Base-by-base conservation (phyloP, 2,329 filamentous ascomycete genomes). In the Aspergillus unguis region DNA sequence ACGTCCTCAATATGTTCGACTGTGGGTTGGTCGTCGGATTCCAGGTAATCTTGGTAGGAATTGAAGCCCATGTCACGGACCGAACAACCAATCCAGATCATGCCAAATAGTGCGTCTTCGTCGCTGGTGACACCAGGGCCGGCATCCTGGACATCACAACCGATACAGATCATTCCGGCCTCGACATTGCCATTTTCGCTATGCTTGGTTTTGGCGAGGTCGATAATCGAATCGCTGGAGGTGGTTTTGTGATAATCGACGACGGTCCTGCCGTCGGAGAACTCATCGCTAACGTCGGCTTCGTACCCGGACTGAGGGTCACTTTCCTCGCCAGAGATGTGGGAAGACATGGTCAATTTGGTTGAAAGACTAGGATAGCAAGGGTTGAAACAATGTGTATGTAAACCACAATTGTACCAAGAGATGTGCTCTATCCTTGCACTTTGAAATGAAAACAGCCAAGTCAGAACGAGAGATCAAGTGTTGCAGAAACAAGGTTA, bases 1-100 rank as follows among this genome's bases (percentile, higher is more conserved):
- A 51, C n/a, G 33, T 51, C 23, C 28, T 51, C 49, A n/a, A 51
- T 36, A n/a, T 46, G 33, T 23, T 40, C 35, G 6, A 29, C 11
- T 10, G 28, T 28, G 5, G 29, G 9, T 2, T 41, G 33, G 23
- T 44, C 33, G 7, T 40, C 37, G 11, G 49, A 17, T 4, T 42
- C 29, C 4, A 36, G 25, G n/a, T 10, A 17, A 5, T 25, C 29
- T 29, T 42, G 49, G 38, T 41, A 28, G 28, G 27, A 29, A 3
- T 45, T 32, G n/a, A 51, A 33, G 23, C 29, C 36, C 35, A 51
- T 37, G 11, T 46, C 42, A n/a, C 35, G 11, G 3, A 46, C 8
- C 5, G 43, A 46, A 7, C 28, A 40, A 1, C 48, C 43, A n/a
- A 46, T 51, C 36, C 28, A 26, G 11, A 46, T 51, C 7, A 11